These are phyloP conservation scores for Colletotrichum filicis DNA, from an alignment of 2,329 filamentous ascomycete species.

Conservation along the genomic window DNA sequence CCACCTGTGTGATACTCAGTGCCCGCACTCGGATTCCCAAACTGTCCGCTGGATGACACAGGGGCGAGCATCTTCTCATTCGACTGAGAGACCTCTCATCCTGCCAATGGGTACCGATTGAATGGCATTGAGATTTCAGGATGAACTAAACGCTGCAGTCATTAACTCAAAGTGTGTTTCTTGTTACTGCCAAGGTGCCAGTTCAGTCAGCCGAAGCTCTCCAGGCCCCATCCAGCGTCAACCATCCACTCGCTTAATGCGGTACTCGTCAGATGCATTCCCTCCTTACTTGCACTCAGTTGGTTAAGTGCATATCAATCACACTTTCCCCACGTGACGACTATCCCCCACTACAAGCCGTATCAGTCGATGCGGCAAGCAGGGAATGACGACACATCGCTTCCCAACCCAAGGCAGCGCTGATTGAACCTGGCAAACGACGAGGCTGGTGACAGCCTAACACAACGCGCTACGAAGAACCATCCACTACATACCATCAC, in stretches of 20 bases:
- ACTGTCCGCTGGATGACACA: not conserved
- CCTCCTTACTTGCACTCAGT: too few species aligned
- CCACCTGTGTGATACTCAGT: not conserved
- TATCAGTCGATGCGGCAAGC: slow-evolving; percentile 24
- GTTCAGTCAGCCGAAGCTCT: slow-evolving; percentile 6
- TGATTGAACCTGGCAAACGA: slow-evolving; percentile 27
- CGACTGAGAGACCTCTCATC: not conserved
- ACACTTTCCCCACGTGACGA: slow-evolving; percentile 28
- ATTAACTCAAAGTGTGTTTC: not conserved
- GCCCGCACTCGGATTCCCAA: not conserved
- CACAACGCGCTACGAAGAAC: slow-evolving; percentile 15
- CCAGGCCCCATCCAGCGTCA: not conserved
- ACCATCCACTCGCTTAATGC: not conserved
- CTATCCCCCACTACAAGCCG: slow-evolving; percentile 26
- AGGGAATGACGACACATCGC: slow-evolving; percentile 33
- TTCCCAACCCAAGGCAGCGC: slow-evolving; percentile 25
- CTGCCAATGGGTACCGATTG: not conserved
- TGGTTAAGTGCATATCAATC: not conserved
- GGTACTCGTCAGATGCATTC: not conserved
- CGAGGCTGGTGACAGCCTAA: slow-evolving; percentile 27
- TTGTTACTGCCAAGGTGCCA: not conserved
- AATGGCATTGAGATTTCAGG: slow-evolving; percentile 14
- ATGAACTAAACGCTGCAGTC: not conserved
- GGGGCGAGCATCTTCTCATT: not conserved
- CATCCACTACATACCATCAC: not conserved